These are phyloP conservation scores for Silene latifolia DNA, from an alignment of 148 eudicot genomes.

Conservation along the genomic window DNA sequence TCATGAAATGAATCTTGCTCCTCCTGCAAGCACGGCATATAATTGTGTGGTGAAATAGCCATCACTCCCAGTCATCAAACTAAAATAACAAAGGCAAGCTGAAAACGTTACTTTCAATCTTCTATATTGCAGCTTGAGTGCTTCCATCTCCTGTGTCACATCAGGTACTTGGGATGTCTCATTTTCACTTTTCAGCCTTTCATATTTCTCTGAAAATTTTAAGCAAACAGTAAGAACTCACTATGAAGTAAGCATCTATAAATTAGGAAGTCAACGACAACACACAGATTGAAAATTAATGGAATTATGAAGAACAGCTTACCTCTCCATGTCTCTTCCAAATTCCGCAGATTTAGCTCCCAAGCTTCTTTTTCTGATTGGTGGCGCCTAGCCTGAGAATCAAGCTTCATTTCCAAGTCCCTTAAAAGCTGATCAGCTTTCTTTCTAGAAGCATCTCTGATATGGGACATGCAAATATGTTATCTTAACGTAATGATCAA, in stretches of 20 bases:
- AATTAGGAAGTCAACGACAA: background rate
- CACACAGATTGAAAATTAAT: background rate
- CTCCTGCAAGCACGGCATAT: constrained; percentile 50
- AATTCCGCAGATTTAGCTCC: constrained; percentile 65
- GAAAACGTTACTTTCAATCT: constrained; percentile 54
- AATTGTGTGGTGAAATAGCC: constrained; percentile 18
- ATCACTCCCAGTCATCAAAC: background rate
- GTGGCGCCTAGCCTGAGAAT: constrained; percentile 46
- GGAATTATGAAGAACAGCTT: constrained; percentile 18
- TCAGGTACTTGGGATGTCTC: constrained; percentile 47
- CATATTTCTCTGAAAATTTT: constrained; percentile 62
- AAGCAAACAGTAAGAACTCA: constrained; percentile 2
- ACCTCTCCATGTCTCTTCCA: constrained; percentile 95
- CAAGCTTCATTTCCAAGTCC: constrained; percentile 71
- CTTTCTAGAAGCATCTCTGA: constrained; percentile 67
- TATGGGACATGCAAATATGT: constrained; percentile 18
- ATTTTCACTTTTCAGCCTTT: constrained; percentile 56
- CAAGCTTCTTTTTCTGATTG: constrained; percentile 68
- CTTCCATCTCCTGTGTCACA: constrained; percentile 58
- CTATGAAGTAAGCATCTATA: background rate
- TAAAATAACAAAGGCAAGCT: constrained; percentile 15
- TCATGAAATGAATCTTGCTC: constrained; percentile 87
- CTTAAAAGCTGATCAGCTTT: constrained; percentile 56
- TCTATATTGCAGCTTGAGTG: constrained; percentile 47
- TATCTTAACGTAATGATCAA: background rate